These are phyloP conservation scores for Eucalyptus polyanthemos DNA, from an alignment of 345 rosid genomes.

Conservation along the genomic window DNA sequence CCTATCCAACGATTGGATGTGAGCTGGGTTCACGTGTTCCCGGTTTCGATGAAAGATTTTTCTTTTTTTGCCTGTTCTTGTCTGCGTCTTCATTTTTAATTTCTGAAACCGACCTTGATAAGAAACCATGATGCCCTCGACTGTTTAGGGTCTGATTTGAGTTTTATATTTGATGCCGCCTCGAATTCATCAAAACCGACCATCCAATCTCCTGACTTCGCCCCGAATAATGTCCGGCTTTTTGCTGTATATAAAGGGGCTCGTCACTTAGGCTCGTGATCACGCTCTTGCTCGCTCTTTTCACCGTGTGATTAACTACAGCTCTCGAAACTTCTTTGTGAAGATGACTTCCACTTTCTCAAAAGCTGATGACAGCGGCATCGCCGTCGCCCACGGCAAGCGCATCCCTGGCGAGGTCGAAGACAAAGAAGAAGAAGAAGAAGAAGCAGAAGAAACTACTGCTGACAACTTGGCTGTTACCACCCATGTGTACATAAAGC, in stretches of 20 bases:
- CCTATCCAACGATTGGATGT: background rate
- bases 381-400: background rate
- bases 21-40: background rate
- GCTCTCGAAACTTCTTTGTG: background rate
- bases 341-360: background rate
- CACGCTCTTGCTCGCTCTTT: background rate
- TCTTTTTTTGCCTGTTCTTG: background rate
- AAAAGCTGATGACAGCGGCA: background rate
- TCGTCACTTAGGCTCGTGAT: background rate
- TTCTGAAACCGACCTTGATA: background rate
- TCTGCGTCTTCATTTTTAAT: background rate
- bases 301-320: background rate
- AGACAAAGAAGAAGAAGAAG: conserved; percentile 3
- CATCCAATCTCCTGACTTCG: background rate
- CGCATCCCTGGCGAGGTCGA: background rate
- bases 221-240: background rate
- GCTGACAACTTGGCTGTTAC: background rate
- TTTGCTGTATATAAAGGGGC: background rate
- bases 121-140: background rate
- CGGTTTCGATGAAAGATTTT: background rate
- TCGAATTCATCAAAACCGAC: background rate
- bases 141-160: background rate
- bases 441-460: background rate
- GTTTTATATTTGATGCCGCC: background rate
- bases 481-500: conserved; percentile 13